Conservation (phyloP, 495 filamentous ascomycete species). For the Oleoguttula mirabilis region DNA sequence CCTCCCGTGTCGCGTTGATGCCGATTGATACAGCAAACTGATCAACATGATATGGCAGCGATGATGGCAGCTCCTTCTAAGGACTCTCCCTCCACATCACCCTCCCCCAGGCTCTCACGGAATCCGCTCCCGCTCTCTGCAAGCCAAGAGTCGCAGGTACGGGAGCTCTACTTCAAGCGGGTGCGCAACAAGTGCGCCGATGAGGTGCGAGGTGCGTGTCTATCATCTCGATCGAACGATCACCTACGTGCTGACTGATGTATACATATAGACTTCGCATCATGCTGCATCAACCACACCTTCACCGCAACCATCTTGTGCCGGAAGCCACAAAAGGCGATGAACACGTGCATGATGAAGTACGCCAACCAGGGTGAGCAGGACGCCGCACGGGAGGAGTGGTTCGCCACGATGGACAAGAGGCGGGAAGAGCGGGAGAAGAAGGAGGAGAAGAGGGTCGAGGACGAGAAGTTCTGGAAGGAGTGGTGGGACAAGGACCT, state of each 20-base stretch:
- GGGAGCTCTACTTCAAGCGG: slow-evolving; percentile 76
- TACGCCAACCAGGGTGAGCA: slow-evolving; percentile 75
- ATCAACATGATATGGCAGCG: no score
- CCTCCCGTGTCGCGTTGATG: no score
- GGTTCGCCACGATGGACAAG: slow-evolving; percentile 66
- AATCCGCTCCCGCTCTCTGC: slow-evolving; percentile 91
- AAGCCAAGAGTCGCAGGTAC: slow-evolving; percentile 79
- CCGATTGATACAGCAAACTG: no score
- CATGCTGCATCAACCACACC: slow-evolving; percentile 76
- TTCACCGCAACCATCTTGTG: slow-evolving; percentile 77
- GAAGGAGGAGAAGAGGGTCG: slow-evolving; percentile 40
- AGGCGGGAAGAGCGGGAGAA: slow-evolving; percentile 50
- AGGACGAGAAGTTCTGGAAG: slow-evolving; percentile 33
- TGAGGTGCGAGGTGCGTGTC: slow-evolving; percentile 79
- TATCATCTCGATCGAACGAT: no score
- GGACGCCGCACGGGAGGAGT: slow-evolving; percentile 83
- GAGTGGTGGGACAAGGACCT: slow-evolving; percentile 45
- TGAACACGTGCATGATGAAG: slow-evolving; percentile 86
- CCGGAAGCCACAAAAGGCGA: slow-evolving; percentile 59
- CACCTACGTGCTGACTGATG: no score
- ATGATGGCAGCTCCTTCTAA: no score
- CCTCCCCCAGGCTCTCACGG: slow-evolving; percentile 8
- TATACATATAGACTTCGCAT: slow-evolving; percentile 79
- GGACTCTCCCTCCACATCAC: background rate
- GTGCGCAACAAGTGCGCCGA: slow-evolving; percentile 66